Base-by-base conservation (phyloP, 1,284 basidiomycete genomes). In the Ceratobasidium sp. region DNA sequence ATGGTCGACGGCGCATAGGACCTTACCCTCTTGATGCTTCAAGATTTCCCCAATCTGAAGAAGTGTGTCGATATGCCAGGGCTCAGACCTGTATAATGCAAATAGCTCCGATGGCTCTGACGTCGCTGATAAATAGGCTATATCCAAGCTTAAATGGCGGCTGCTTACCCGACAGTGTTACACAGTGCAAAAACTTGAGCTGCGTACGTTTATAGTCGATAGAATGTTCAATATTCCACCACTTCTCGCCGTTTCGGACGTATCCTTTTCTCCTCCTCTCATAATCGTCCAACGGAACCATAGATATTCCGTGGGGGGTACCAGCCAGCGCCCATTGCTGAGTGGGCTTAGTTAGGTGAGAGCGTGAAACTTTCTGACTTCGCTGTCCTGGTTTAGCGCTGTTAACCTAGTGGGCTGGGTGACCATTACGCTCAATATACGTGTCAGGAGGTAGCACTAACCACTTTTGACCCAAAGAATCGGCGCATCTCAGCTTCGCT, bases 401-500 rank as follows among this genome's bases (percentile, higher is more conserved):
- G 76, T 77, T 66, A 77, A 76, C 77, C 66, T 79, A 29, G 61
- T 57, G 22, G 34, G 17, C 6, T 15, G 13, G 62, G 61, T 68
- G 17, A 11, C 15, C 43, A 73, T 25, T 40, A n/a, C 29, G 15
- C 52, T 52, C 17, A 62, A n/a, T 43, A 56, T 49, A 37, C 43
- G 43, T 71, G 43, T 46, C 19, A 49, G 40, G 13, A 15, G 56
- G 40, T 67, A 64, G 89, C 87, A 77, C 90, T 86, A 17, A 97
- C 89, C 71, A 97, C 95, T 82, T 92, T 94, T 7, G 94, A 89
- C 0, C 96, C 96, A 81, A 98, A 98, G 87, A 98, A 97, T 78
- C 90, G 92, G 76, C 93, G 91, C 83, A 98, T 89, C 83, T 98
- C 96, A 0, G 91, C 91, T 76, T 97, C 95, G 11, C 91, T 88